Evolutionary conservation across 2,329 filamentous ascomycete species (phyloP).

Genomic region (Epichloe glyceriae): DNA sequence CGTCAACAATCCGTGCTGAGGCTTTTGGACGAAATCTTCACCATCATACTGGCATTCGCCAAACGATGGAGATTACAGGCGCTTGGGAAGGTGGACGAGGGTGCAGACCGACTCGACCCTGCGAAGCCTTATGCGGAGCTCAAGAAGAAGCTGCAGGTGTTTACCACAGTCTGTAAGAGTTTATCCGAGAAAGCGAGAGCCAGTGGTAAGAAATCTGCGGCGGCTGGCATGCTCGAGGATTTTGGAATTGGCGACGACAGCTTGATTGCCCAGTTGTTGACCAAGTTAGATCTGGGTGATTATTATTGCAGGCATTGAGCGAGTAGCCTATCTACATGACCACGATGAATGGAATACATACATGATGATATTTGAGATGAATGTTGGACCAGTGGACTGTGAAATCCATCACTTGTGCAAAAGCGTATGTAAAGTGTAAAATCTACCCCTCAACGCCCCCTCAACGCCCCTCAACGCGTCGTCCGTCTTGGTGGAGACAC

Average conservation of each 20-base stretch:
- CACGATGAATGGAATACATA: neutral
- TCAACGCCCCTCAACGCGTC: too few species aligned
- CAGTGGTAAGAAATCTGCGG: constrained; percentile 12
- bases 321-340: neutral
- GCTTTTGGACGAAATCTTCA: constrained; percentile 66
- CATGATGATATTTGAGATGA: too few species aligned
- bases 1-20: constrained; percentile 60
- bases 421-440: neutral
- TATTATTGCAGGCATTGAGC: constrained; percentile 38
- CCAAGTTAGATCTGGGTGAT: constrained; percentile 57
- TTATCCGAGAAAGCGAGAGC: constrained; percentile 49
- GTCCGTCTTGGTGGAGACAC: neutral
- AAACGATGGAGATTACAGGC: constrained; percentile 29
- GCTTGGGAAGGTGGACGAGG: constrained; percentile 16
- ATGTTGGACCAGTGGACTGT: too few species aligned
- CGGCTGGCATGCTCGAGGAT: constrained; percentile 12
- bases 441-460: neutral
- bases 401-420: too few species aligned
- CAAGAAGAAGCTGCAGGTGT: constrained; percentile 58
- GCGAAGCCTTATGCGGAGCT: constrained; percentile 49
- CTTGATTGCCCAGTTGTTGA: constrained; percentile 53
- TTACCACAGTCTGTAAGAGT: constrained; percentile 58
- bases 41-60: constrained; percentile 59
- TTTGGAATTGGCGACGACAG: constrained; percentile 33
- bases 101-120: constrained; percentile 10